Percentiles rank a stretch among this genome's conserved stretches.
phyloP scores from a whole-genome alignment of 2,329 filamentous ascomycete species.

The Sarocladium strictum region DNA sequence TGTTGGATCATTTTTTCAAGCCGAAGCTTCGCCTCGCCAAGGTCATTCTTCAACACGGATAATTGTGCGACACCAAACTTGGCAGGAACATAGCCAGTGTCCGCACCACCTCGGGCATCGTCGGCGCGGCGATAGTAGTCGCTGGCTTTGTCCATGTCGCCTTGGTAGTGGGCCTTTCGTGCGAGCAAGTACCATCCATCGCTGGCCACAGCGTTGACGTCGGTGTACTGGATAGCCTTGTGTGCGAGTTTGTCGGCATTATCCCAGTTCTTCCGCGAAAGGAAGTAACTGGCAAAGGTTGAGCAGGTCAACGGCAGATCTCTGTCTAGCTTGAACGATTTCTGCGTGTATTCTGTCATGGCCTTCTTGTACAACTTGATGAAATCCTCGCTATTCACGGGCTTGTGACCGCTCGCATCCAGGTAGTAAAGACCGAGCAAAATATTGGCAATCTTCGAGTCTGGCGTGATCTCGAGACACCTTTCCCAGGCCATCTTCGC shows the following conservation, averaged over 20 bases:
- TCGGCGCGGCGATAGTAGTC: conserved; percentile 90
- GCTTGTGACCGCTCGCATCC: conserved; percentile 75
- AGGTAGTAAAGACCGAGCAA: conserved; percentile 87
- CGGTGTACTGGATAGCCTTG: conserved; percentile 91
- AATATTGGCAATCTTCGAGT: conserved; percentile 86
- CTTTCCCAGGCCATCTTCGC: conserved; percentile 88
- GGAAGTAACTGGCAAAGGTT: conserved; percentile 85
- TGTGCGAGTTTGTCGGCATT: conserved; percentile 83
- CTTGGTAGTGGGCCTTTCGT: conserved; percentile 80
- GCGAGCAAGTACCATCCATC: conserved; percentile 97
- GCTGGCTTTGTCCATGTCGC: conserved; percentile 66
- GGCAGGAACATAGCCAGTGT: conserved; percentile 84
- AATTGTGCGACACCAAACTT: conserved; percentile 94
- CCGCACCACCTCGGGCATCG: conserved; percentile 84
- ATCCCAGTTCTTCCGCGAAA: conserved; percentile 71
- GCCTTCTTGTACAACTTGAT: conserved; percentile 81
- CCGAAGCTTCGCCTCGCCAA: conserved; percentile 86
- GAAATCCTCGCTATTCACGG: conserved; percentile 81
- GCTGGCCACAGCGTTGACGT: conserved; percentile 92
- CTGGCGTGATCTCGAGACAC: conserved; percentile 69
- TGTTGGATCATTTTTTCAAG: conserved; percentile 92
- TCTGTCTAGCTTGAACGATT: conserved; percentile 89
- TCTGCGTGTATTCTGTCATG: conserved; percentile 91
- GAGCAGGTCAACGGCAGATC: conserved; percentile 84
- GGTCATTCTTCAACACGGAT: conserved; percentile 74